These are phyloP conservation scores for Nemania serpens DNA, from an alignment of 2,329 filamentous ascomycete species.

Conservation along the genomic window DNA sequence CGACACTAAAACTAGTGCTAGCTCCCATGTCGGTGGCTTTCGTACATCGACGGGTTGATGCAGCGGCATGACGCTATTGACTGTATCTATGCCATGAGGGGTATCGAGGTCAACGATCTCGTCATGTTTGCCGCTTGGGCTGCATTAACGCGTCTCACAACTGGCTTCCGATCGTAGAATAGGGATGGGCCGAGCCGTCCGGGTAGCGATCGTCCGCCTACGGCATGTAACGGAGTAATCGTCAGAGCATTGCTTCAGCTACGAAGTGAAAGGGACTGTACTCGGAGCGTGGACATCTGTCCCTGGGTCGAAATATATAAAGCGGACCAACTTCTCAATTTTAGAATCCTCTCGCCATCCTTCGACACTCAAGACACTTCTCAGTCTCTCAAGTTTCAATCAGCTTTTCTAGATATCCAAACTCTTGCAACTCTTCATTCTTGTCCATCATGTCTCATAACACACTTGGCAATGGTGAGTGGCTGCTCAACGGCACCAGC, in stretches of 20 bases:
- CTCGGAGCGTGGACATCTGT: too few species aligned
- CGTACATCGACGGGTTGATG: neutral
- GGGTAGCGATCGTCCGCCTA: neutral
- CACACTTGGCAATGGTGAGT: slow-evolving; percentile 42
- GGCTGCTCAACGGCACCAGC: slow-evolving; percentile 39
- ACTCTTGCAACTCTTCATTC: neutral
- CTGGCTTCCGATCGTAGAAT: neutral
- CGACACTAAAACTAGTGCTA: too few species aligned
- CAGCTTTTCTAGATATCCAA: neutral
- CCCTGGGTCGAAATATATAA: slow-evolving; percentile 8
- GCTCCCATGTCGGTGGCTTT: neutral
- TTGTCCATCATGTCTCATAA: slow-evolving; percentile 28
- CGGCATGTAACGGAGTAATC: too few species aligned
- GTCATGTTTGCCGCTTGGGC: neutral
- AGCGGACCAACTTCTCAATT: neutral
- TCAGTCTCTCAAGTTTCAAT: neutral
- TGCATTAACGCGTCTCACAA: neutral
- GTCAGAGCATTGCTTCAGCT: too few species aligned
- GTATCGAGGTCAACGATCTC: neutral
- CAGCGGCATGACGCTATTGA: neutral
- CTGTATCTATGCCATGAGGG: neutral
- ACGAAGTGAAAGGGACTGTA: too few species aligned
- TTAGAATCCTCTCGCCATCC: neutral
- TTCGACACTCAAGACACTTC: neutral
- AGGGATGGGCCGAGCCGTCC: neutral